Evolutionary conservation across 2,329 filamentous ascomycete species (phyloP), one percentile per base, ranked within the genome.

Genomic region (Fusarium sp.): DNA sequence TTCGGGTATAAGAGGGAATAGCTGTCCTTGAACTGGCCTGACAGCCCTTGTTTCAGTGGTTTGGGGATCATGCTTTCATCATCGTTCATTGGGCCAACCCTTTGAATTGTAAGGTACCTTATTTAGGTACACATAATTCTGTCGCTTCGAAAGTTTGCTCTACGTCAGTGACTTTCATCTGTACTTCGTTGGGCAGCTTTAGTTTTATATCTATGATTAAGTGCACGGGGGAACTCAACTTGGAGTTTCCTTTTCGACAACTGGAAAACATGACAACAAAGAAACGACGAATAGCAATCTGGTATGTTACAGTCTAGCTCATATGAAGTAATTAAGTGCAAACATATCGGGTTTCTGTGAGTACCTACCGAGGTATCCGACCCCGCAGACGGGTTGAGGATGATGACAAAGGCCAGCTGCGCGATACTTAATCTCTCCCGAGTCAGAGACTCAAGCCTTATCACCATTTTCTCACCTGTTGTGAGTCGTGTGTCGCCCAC

Each of bases 1-100:
- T 42, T 63, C 67, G 67, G 67, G 36, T 70, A 70, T 70, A 66
- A 53, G 57, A 69, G 58, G 58, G 48, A 45, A 56, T 63, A n/a
- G 38, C 51, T 39, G 17, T 69, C 44, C 20, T 48, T 50, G 22
- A 32, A 42, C 13, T 20, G n/a, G 13, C 32, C 26, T 53, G 50
- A 36, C 30, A 36, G 50, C n/a, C 30, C 26, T 58, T 12, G 24
- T 42, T 30, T 53, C 38, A 11, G 26, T 45, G 24, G 61, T 35
- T 35, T 35, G 32, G 32, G 14, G 14, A 17, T 17, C 35, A 30
- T 28, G 14, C 20, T 41, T 28, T 53, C 10, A 4, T 36, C 24
- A 18, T 18, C 11, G 3, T 42, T 22, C 24, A n/a, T 28, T 18
- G 36, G 4, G 14, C 11, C 6, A 41, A 30, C 15, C 9, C 13